phyloP scores from a whole-genome alignment of 2,329 filamentous ascomycete species.

The Cryphonectria parasitica region DNA sequence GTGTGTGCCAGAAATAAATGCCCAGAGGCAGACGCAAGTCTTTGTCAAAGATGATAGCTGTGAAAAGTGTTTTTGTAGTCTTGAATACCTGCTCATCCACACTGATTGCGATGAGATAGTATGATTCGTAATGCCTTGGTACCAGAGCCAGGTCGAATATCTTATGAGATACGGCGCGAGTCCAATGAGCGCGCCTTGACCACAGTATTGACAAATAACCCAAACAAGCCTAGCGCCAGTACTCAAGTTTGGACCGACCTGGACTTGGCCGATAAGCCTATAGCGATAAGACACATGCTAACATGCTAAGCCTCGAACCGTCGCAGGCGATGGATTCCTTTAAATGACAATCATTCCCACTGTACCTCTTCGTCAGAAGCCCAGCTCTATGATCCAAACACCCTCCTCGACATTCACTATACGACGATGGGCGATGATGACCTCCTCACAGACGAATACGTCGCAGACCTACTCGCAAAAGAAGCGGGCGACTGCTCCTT shows the following conservation, averaged over 20 bases:
- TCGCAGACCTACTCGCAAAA: constrained; percentile 76
- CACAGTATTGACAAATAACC: background rate
- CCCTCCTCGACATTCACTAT: background rate
- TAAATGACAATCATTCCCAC: background rate
- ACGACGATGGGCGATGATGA: constrained; percentile 49
- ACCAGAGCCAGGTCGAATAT: background rate
- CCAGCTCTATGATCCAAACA: background rate
- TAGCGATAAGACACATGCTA: constrained; percentile 1
- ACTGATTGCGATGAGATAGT: background rate
- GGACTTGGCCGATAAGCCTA: constrained; percentile 1
- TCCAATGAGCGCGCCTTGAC: background rate
- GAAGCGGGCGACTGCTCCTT: constrained; percentile 77
- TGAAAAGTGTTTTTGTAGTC: background rate
- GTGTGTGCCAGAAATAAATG: background rate
- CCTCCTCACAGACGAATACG: constrained; percentile 74
- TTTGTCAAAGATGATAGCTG: background rate
- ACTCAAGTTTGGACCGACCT: background rate
- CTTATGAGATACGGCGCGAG: background rate
- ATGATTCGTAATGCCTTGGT: background rate
- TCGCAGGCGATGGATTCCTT: background rate
- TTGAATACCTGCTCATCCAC: background rate
- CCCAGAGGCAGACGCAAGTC: background rate
- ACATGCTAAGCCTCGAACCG: background rate
- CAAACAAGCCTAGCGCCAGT: background rate
- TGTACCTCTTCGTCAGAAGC: background rate